Base-by-base conservation (phyloP, 129 eudicot genomes). In the Centella asiatica region DNA sequence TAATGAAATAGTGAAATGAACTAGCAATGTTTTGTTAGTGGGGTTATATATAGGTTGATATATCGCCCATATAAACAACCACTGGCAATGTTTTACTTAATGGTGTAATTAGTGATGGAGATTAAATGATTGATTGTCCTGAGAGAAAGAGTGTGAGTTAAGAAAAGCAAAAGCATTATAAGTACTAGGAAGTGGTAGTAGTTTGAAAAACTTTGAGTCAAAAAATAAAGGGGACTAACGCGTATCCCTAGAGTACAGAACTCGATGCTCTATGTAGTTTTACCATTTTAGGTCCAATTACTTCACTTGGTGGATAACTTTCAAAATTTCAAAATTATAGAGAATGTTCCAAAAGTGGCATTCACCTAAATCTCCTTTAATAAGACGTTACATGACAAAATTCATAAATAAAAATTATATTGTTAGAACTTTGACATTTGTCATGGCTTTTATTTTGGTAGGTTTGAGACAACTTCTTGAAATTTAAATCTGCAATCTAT, bases 61-160 rank as follows among this genome's bases (percentile, higher is more conserved):
- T 18, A 4, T 46, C 15, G 0, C 47, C 17, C 47, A 6, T 14
- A 1, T 42, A 15, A 56, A 55, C 17, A n/a, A n/a, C 5, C n/a
- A 1, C 15, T 56, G 28, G 29, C 1, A 14, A 26, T 15, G 6
- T 4, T 14, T 22, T n/a, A n/a, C n/a, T n/a, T n/a, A n/a, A n/a
- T n/a, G 25, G 8, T 17, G 52, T 23, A 48, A 1, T 2, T 22
- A 36, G 48, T 10, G 26, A 5, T 10, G 19, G 48, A 28, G 14
- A 18, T 17, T 5, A 0, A 18, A 18, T 3, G 48, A 36, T 31
- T 4, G 59, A 15, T 1, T 15, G 6, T 27, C 12, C 8, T 15
- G 22, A 3, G 6, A 5, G 65, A 33, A 34, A 37, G 73, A 69
- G 73, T 69, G 65, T 45, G 31, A 39, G 47, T 39, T 69, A 69